These are phyloP conservation scores for Colletotrichum ledebouriae DNA, from an alignment of 2,329 filamentous ascomycete genomes.

Conservation along the genomic window DNA sequence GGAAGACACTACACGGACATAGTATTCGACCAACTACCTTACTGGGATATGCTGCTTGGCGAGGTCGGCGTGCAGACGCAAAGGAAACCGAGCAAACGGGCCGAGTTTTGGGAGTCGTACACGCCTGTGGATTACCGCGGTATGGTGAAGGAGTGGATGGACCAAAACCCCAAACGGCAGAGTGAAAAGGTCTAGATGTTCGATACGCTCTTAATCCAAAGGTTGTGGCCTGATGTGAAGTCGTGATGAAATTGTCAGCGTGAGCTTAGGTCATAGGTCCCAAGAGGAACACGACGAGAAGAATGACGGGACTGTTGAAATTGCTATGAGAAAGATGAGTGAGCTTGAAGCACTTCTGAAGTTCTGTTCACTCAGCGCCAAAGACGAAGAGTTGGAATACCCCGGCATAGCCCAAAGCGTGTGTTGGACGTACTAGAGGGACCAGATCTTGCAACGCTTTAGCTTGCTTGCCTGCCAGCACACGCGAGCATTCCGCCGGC, in stretches of 20 bases:
- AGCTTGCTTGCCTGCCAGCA: no score
- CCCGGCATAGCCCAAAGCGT: no score
- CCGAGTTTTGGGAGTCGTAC: conserved; percentile 60
- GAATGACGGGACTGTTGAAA: no score
- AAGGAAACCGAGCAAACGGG: conserved; percentile 53
- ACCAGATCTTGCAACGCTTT: no score
- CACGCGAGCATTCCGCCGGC: neutral
- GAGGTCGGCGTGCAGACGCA: conserved; percentile 64
- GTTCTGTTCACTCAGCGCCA: no score
- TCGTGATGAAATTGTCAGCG: no score
- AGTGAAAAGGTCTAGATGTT: conserved; percentile 10
- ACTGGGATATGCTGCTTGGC: conserved; percentile 66
- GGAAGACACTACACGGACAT: conserved; percentile 66
- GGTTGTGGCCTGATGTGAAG: no score
- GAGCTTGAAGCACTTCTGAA: no score
- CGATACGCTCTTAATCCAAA: no score
- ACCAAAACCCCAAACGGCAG: conserved; percentile 23
- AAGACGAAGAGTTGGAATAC: no score
- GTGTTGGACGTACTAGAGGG: neutral
- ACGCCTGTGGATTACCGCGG: conserved; percentile 60
- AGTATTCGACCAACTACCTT: conserved; percentile 71
- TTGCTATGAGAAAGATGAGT: no score
- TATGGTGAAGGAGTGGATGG: conserved; percentile 58
- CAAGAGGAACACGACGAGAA: no score
- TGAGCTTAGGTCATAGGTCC: neutral